phyloP scores from a whole-genome alignment of 1,139 yeast species.

The Diutina mesorugosa region DNA sequence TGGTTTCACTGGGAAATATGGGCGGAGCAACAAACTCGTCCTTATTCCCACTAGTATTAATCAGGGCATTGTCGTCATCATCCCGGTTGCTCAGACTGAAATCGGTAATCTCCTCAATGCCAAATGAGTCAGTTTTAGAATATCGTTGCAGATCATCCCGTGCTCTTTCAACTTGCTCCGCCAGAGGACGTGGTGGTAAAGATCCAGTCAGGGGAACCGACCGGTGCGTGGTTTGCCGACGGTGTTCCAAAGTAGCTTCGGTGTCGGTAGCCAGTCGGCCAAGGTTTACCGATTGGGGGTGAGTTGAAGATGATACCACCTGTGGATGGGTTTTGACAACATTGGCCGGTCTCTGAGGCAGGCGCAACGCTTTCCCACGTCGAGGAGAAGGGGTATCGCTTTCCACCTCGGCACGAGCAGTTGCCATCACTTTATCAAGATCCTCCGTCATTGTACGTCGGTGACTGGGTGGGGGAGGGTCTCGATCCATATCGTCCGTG shows the following conservation, averaged over 20 bases:
- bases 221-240: neutral
- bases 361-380: neutral
- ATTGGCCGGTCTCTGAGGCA: neutral
- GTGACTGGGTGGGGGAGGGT: neutral
- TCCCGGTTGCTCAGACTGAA: neutral
- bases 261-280: neutral
- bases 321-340: neutral
- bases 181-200: conserved; percentile 1
- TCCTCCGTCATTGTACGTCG: neutral
- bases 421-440: neutral
- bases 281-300: neutral
- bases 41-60: neutral
- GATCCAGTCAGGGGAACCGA: neutral
- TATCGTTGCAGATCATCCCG: neutral
- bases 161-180: neutral
- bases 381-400: neutral
- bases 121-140: neutral
- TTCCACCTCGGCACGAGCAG: conserved; percentile 1
- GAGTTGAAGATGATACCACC: neutral
- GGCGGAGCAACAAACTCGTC: neutral
- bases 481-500: neutral
- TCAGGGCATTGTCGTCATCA: neutral
- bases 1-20: neutral
- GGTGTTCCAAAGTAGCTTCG: neutral
- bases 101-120: neutral